phyloP scores from a whole-genome alignment of 169 alveolate genomes.

The Theileria luwenshuni region DNA sequence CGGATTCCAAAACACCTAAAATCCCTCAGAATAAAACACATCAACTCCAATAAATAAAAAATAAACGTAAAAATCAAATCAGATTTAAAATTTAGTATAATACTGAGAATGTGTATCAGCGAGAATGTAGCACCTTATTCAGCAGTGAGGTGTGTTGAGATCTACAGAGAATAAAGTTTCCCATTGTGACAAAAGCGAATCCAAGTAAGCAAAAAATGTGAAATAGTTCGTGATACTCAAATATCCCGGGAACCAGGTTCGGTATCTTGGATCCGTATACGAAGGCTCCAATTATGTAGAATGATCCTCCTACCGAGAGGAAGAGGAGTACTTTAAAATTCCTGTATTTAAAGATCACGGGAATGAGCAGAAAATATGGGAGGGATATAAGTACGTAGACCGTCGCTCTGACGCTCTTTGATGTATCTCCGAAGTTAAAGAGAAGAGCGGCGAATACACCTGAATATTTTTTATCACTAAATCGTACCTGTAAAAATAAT shows the following conservation, averaged over 20 bases:
- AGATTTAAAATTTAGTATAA: too few relatives aligned
- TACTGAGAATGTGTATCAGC: too few relatives aligned
- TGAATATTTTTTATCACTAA: constrained; percentile 8
- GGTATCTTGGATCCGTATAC: constrained; percentile 72
- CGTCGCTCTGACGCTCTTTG: constrained; percentile 50
- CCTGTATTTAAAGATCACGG: constrained; percentile 32
- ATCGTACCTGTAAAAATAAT: constrained; percentile 61
- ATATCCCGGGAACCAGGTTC: constrained; percentile 55
- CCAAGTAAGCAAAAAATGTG: constrained; percentile 74
- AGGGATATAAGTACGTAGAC: constrained; percentile 54
- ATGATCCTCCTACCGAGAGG: constrained; percentile 24
- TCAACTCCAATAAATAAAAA: too few relatives aligned
- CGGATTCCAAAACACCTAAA: too few relatives aligned
- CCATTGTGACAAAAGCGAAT: constrained; percentile 52
- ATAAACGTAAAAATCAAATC: too few relatives aligned
- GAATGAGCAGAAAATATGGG: constrained; percentile 45
- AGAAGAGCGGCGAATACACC: constrained; percentile 47
- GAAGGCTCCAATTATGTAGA: constrained; percentile 71
- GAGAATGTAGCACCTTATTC: too few relatives aligned
- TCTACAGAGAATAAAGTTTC: constrained; percentile 25
- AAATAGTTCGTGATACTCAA: constrained; percentile 76
- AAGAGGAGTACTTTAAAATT: constrained; percentile 39
- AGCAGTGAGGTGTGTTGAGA: too few relatives aligned
- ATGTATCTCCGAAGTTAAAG: constrained; percentile 47
- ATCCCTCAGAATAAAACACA: too few relatives aligned